Base-by-base conservation (phyloP, 2,329 filamentous ascomycete genomes). In the Phyllachora maydis region DNA sequence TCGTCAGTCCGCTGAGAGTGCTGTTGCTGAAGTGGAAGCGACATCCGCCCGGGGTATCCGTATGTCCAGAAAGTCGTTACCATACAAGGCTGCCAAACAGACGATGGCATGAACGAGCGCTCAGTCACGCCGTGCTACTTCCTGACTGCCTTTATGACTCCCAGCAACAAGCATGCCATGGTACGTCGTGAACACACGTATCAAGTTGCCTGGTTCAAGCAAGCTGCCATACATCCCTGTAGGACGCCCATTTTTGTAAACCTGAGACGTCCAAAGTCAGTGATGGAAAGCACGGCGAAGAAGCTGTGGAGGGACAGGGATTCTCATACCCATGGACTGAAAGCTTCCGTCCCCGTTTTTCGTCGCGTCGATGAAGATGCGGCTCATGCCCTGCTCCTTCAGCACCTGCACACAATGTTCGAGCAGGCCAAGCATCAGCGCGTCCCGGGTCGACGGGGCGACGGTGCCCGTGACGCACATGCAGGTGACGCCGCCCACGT, bases 401-500 rank as follows among this genome's bases (percentile, higher is more conserved):
- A 69, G 39, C 7, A 45, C 44, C 28, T 47, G 45, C 11, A 63
- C 50, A 32, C 61, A 67, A 19, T 50, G 46, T 32, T 64, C 52
- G 9, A 70, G 41, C 7, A 70, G 43, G 19, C 59, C 48, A n/a
- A 56, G 49, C 43, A 63, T 55, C 16, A 65, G 44, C 4, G 52
- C 47, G 29, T 64, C 55, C 25, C 52, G 46, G 16, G 49, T 50
- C n/a, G n/a, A n/a, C n/a, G n/a, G n/a, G n/a, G n/a, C 21, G 8
- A 12, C 50, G 57, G 29, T 39, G 65, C 65, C 57, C 36, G 49
- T 45, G 30, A 68, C 56, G 40, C 59, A 68, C 24, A 69, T 58
- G 39, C 65, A 70, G n/a, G 62, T 56, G 17, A 65, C 54, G 14
- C 65, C 65, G 21, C 64, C 65, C 19, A 65, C 54, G 28, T 59